These are phyloP conservation scores for Parachaetomium inaequale DNA, from an alignment of 495 filamentous ascomycete genomes.

Conservation along the genomic window DNA sequence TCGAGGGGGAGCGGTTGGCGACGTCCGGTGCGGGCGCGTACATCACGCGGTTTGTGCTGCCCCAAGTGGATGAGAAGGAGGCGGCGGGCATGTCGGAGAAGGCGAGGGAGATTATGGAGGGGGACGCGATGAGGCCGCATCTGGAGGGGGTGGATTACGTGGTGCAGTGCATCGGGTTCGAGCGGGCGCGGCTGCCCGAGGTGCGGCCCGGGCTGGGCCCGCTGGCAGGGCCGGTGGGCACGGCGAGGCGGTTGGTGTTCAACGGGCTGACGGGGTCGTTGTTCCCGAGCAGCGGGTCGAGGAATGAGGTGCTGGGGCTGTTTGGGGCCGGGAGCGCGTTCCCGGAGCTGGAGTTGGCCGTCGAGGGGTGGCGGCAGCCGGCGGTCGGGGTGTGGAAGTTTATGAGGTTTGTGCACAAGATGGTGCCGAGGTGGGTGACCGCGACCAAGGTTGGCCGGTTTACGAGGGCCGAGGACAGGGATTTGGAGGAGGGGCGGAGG, in stretches of 20 bases:
- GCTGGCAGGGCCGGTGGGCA: neutral
- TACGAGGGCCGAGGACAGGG: neutral
- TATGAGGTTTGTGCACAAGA: conserved; percentile 24
- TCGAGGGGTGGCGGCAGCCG: conserved; percentile 13
- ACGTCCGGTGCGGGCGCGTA: conserved; percentile 21
- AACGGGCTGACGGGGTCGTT: conserved; percentile 19
- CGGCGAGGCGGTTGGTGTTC: conserved; percentile 7
- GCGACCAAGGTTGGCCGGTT: neutral
- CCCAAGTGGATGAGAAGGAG: no score
- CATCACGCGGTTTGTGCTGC: conserved; percentile 30
- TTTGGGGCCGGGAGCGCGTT: conserved; percentile 30
- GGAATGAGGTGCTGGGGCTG: conserved; percentile 11
- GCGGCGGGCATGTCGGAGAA: neutral
- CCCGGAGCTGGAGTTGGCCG: conserved; percentile 18
- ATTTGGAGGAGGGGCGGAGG: neutral
- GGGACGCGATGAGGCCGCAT: neutral
- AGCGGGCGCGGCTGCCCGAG: conserved; percentile 4
- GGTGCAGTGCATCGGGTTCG: conserved; percentile 23
- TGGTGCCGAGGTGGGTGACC: conserved; percentile 23
- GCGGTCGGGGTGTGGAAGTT: conserved; percentile 27
- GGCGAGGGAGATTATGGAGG: neutral
- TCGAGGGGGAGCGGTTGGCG: neutral
- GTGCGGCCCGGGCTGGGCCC: neutral
- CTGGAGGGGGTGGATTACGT: conserved; percentile 19
- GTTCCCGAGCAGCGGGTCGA: neutral